These are phyloP conservation scores for Nannizziopsis arthrosporioides DNA, from an alignment of 2,329 filamentous ascomycete species.

Conservation along the genomic window DNA sequence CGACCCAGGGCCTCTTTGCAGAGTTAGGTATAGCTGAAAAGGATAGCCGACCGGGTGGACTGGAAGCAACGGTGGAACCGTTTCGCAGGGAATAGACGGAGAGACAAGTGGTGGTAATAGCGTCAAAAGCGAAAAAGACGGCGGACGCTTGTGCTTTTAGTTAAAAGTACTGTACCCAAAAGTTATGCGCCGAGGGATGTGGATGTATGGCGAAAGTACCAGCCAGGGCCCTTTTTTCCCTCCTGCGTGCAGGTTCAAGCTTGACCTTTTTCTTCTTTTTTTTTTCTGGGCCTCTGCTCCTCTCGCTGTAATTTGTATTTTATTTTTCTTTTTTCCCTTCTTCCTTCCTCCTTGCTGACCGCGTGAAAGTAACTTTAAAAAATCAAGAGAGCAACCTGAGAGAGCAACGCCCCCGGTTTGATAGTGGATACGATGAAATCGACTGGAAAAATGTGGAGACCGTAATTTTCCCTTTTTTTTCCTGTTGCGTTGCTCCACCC, in stretches of 20 bases:
- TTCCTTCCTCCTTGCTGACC: not conserved
- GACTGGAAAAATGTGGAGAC: conserved; percentile 9
- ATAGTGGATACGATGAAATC: conserved; percentile 11
- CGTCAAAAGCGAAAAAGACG: conserved; percentile 6
- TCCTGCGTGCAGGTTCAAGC: too few species aligned
- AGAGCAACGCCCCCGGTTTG: conserved; percentile 7
- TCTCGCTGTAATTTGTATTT: too few species aligned
- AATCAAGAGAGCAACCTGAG: not conserved
- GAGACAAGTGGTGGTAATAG: conserved; percentile 1
- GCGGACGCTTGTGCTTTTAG: conserved; percentile 10
- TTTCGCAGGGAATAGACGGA: conserved; percentile 9
- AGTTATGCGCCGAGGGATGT: not conserved
- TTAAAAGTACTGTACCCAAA: conserved; percentile 10
- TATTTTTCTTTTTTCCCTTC: too few species aligned
- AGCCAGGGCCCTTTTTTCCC: too few species aligned
- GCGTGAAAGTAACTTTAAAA: conserved; percentile 8
- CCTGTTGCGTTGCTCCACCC: not conserved
- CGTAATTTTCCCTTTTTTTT: conserved; percentile 9
- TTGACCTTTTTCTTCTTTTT: too few species aligned
- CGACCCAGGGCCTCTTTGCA: conserved; percentile 7
- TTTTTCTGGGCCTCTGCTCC: too few species aligned
- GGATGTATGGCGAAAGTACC: not conserved
- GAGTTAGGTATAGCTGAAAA: conserved; percentile 6
- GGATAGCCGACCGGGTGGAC: conserved; percentile 8
- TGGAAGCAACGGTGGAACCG: conserved; percentile 11